Evolutionary conservation across 2,329 filamentous ascomycete genomes (phyloP).

Genomic region (Setomelanomma holmii): DNA sequence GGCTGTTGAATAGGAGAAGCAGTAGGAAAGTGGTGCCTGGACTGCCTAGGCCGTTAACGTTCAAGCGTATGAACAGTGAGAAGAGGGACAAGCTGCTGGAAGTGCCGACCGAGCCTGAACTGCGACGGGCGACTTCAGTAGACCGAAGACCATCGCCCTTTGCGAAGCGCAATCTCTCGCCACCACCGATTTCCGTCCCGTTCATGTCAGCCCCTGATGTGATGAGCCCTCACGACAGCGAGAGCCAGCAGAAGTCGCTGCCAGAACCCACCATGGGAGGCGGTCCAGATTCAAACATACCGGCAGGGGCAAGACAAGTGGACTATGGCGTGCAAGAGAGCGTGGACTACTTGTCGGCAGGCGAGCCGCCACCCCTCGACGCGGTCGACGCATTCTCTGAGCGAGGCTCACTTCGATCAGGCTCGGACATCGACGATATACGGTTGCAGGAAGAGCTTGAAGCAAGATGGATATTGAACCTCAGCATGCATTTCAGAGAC

Average conservation of each 20-base stretch:
- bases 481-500: constrained; percentile 98
- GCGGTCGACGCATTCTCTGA: constrained; percentile 38
- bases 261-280: constrained; percentile 39
- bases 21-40: constrained; percentile 74
- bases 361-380: constrained; percentile 34
- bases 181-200: constrained; percentile 45
- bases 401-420: constrained; percentile 41
- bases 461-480: constrained; percentile 89
- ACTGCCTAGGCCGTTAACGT: constrained; percentile 77
- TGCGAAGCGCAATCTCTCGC: constrained; percentile 54
- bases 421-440: constrained; percentile 59
- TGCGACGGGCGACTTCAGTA: constrained; percentile 76
- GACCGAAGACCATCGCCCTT: constrained; percentile 71
- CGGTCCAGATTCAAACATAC: constrained; percentile 29
- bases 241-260: constrained; percentile 27
- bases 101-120: constrained; percentile 66
- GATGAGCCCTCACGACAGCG: constrained; percentile 38
- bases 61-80: constrained; percentile 84
- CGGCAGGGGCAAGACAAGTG: constrained; percentile 26
- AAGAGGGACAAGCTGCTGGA: constrained; percentile 75
- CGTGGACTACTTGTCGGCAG: constrained; percentile 30
- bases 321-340: constrained; percentile 38
- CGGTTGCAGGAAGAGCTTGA: constrained; percentile 83
- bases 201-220: constrained; percentile 51
- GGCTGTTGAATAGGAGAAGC: constrained; percentile 35